These are phyloP conservation scores for Trichoderma asperellum DNA, from an alignment of 2,329 filamentous ascomycete genomes.

Conservation along the genomic window DNA sequence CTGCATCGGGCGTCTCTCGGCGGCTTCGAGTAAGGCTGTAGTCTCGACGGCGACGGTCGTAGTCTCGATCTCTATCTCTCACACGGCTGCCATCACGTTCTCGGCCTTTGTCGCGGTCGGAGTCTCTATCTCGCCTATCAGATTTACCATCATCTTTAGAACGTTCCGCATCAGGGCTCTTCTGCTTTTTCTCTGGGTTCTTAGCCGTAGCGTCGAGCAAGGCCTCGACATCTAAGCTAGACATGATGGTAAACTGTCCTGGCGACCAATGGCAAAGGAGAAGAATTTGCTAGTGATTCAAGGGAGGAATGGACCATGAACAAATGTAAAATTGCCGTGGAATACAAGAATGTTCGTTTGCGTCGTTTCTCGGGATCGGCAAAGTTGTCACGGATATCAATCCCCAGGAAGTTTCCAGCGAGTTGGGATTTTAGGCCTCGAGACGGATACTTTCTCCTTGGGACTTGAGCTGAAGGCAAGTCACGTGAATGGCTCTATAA, in stretches of 20 bases:
- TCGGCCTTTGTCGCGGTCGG: conserved; percentile 43
- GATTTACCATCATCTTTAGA: conserved; percentile 44
- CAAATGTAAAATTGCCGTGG: neutral
- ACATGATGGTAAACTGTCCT: conserved; percentile 45
- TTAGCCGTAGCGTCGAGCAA: conserved; percentile 84
- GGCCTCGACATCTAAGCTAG: conserved; percentile 77
- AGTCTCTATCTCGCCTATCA: conserved; percentile 28
- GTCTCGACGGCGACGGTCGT: conserved; percentile 59
- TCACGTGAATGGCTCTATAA: conserved; percentile 8
- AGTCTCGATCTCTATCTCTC: conserved; percentile 55
- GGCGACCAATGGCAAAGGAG: neutral
- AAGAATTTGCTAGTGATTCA: neutral
- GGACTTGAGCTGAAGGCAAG: neutral
- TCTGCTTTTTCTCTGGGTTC: conserved; percentile 54
- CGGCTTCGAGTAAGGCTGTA: conserved; percentile 55
- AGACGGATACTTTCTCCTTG: conserved; percentile 21
- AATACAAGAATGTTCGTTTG: neutral
- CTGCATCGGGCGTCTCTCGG: conserved; percentile 59
- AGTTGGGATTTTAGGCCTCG: conserved; percentile 20
- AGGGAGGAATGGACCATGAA: neutral
- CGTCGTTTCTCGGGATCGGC: neutral
- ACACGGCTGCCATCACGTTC: conserved; percentile 49
- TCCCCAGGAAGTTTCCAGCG: neutral
- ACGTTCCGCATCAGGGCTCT: conserved; percentile 56
- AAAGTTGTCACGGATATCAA: conserved; percentile 2